A percentile compares a stretch with the other conserved stretches of the same genome.
phyloP scores from a whole-genome alignment of 2,329 filamentous ascomycete genomes.

The Aspergillus udagawae region DNA sequence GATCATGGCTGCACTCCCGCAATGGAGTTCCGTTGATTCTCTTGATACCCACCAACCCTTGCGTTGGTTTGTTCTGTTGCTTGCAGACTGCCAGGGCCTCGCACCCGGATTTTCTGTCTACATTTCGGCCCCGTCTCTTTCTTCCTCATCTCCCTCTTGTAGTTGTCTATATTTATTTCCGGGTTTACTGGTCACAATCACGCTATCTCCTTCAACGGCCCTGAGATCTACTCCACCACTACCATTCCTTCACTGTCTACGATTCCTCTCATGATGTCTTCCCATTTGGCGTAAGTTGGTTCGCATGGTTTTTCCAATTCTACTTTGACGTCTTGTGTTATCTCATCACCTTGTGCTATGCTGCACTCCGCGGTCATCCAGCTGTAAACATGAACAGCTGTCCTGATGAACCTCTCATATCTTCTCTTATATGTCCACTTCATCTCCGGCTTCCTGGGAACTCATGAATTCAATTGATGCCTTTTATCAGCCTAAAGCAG shows the following conservation, averaged over 20 bases:
- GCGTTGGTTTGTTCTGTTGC: not conserved
- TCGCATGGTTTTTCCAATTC: not conserved
- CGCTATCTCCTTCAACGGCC: not conserved
- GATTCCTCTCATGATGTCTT: not conserved
- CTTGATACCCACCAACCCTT: not conserved
- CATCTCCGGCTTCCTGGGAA: not conserved
- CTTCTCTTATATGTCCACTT: not conserved
- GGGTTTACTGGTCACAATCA: not conserved
- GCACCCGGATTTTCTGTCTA: not conserved
- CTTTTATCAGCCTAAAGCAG: not conserved
- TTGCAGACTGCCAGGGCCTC: not conserved
- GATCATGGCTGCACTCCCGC: constrained; percentile 79
- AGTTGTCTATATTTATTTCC: not conserved
- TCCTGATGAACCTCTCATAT: not conserved
- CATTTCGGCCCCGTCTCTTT: not conserved
- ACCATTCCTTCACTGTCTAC: not conserved
- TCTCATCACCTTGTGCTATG: not conserved
- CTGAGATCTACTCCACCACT: not conserved
- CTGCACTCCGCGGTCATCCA: not conserved
- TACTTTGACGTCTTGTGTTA: not conserved
- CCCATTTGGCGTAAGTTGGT: not conserved
- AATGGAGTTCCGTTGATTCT: constrained; percentile 75
- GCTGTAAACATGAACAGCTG: not conserved
- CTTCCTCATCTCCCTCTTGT: not conserved
- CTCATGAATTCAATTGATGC: not conserved